Evolutionary conservation across 495 filamentous ascomycete species (phyloP), one percentile per base, ranked within the genome.

Genomic region (Aspergillus baeticus): DNA sequence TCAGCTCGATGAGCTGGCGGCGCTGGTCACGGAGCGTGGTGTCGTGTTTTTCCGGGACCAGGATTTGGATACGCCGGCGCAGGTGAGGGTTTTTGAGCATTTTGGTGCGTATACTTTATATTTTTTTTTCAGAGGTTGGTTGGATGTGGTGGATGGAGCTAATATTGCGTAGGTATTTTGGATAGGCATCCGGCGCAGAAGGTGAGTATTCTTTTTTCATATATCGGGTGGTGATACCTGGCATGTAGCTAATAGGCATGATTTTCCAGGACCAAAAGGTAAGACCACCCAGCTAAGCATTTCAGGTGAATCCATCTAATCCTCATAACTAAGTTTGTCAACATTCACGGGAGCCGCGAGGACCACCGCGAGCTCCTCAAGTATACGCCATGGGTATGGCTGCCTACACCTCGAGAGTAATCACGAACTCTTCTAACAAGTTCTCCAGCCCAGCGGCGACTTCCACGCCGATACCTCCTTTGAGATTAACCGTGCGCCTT

Each of bases 381-480:
- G 38, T 74, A 75, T 51, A 77, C 73, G 6, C 72, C 75, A 2
- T 76, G 75, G 73, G 66, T 57, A 61, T 38, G 46, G n/a, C n/a
- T n/a, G n/a, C n/a, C n/a, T n/a, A n/a, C n/a, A n/a, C n/a, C n/a
- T n/a, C n/a, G n/a, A n/a, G n/a, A n/a, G n/a, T n/a, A n/a, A 8
- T 29, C 4, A 29, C 26, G 26, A 29, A 29, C 58, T 56, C 17
- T 51, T 5, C 4, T 5, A 38, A 11, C 36, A 38, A 14, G 21
- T 11, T 57, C 54, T 54, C 8, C 55, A 71, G 69, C 69, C 70
- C 15, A 71, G 63, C 17, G 69, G 66, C 23, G 78, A 78, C 17
- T 81, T 74, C 59, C 78, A 81, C 44, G 73, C 78, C 11, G 78
- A 81, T 57, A 82, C 76, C 5, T 77, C 73, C 6, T 80, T 80